Conservation (phyloP, 306 rosid species). For the Gillenia trifoliata region DNA sequence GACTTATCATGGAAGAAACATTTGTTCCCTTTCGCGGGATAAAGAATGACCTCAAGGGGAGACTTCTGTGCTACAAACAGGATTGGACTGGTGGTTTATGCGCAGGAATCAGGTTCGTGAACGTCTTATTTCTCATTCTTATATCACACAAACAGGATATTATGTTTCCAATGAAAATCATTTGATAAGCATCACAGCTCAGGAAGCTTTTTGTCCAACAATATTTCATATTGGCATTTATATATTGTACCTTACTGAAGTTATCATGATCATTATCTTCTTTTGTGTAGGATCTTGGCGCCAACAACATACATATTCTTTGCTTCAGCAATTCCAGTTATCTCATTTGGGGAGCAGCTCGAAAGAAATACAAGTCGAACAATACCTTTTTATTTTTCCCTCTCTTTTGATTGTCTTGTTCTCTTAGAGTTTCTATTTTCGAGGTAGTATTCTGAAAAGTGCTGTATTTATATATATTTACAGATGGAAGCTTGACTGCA, state of each 20-base stretch:
- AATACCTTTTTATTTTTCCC: slow-evolving; percentile 6
- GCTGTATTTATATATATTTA: slow-evolving; percentile 17
- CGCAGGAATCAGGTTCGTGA: slow-evolving; percentile 75
- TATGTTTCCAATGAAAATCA: slow-evolving; percentile 7
- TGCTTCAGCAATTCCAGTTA: slow-evolving; percentile 96
- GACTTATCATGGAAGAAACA: slow-evolving; percentile 75
- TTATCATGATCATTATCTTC: slow-evolving; percentile 13
- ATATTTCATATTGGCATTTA: background rate
- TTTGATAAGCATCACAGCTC: slow-evolving; percentile 1
- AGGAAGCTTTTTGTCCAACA: background rate
- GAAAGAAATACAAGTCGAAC: slow-evolving; percentile 68
- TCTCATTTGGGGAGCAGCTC: slow-evolving; percentile 95
- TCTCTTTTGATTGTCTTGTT: slow-evolving; percentile 18
- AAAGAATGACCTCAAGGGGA: slow-evolving; percentile 77
- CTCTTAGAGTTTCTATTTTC: slow-evolving; percentile 14
- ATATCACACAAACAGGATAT: background rate
- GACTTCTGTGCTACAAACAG: slow-evolving; percentile 82
- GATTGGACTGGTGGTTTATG: slow-evolving; percentile 84
- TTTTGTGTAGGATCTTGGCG: slow-evolving; percentile 74
- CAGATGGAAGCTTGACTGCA: slow-evolving; percentile 91
- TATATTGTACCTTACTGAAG: background rate
- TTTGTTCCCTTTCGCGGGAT: slow-evolving; percentile 95
- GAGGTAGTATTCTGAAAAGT: slow-evolving; percentile 29
- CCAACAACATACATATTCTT: slow-evolving; percentile 96
- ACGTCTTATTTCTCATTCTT: background rate